Base-by-base conservation (phyloP, 2,329 filamentous ascomycete species). In the Neopestalotiopsis clavispora region DNA sequence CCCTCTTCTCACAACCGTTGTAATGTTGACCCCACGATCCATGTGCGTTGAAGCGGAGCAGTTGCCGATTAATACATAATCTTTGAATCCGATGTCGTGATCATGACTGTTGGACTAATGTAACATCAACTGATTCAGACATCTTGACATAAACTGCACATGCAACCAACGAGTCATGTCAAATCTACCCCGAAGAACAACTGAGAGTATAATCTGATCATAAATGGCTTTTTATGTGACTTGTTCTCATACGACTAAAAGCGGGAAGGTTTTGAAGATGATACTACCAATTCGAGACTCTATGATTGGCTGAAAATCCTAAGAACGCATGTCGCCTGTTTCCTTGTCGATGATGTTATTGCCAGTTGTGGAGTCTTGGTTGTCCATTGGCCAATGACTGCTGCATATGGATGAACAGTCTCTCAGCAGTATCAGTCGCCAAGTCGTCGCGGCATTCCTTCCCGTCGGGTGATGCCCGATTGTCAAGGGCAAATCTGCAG, bases 361-460 rank as follows among this genome's bases (percentile, higher is more conserved):
- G n/a, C 49, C 42, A 23, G 30, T 57, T 66, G 42, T 32, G 63
- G 63, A 17, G 42, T 38, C n/a, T 66, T 20, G n/a, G 23, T 13
- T 59, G 7, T 28, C n/a, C 13, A 34, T 10, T 17, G 57, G 66
- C 45, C 69, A 68, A 70, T 59, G 66, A 66, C 66, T 61, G 59
- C 66, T 58, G 34, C 58, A 66, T 65, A 20, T 20, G 2, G 1
- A 3, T 38, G 10, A 17, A 32, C 20, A 28, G 23, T 30, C 9
- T 32, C 57, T 9, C 17, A 17, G 5, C 45, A 52, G 17, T 52
- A 17, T 9, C 45, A 52, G 17, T 20, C 9, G 45, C 45, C 45
- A 52, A 52, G 45, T 52, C 45, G 3, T 52, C 17, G 9, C 17
- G 14, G 6, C 17, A 9, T 17, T 3, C 45, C 17, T 52, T 20